Conservation (phyloP, 2,329 filamentous ascomycete species). For the Pleurostoma richardsiae region DNA sequence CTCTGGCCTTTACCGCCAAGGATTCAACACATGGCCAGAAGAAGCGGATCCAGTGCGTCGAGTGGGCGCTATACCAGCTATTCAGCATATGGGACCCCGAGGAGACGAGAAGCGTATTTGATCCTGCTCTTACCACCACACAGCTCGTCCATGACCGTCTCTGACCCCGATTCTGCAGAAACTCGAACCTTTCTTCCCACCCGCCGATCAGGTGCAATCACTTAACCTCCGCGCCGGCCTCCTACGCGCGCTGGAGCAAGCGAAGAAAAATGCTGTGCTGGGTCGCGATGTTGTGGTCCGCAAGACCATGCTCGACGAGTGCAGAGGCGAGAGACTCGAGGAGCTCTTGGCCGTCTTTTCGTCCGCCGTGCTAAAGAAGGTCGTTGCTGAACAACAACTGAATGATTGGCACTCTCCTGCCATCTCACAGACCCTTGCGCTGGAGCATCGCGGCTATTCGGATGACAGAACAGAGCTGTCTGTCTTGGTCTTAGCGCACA, state of each 20-base stretch:
- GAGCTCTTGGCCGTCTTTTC: conserved; percentile 84
- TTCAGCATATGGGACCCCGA: conserved; percentile 79
- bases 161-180: conserved; percentile 48
- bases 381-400: conserved; percentile 35
- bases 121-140: background rate
- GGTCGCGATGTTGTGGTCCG: conserved; percentile 76
- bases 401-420: conserved; percentile 28
- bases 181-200: conserved; percentile 85
- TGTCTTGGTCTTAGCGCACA: conserved; percentile 69
- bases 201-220: conserved; percentile 84
- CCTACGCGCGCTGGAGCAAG: conserved; percentile 72
- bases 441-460: conserved; percentile 54
- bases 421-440: conserved; percentile 48
- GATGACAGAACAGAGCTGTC: conserved; percentile 51
- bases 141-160: background rate
- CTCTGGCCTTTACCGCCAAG: conserved; percentile 63
- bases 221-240: conserved; percentile 83
- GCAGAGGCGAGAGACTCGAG: conserved; percentile 84
- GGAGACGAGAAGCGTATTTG: conserved; percentile 64
- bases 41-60: conserved; percentile 73
- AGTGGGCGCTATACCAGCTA: conserved; percentile 88
- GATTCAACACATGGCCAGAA: conserved; percentile 71
- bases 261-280: conserved; percentile 82
- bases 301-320: conserved; percentile 96
- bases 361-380: conserved; percentile 71